phyloP scores from a whole-genome alignment of 257 asterid genomes.

The Echium plantagineum region DNA sequence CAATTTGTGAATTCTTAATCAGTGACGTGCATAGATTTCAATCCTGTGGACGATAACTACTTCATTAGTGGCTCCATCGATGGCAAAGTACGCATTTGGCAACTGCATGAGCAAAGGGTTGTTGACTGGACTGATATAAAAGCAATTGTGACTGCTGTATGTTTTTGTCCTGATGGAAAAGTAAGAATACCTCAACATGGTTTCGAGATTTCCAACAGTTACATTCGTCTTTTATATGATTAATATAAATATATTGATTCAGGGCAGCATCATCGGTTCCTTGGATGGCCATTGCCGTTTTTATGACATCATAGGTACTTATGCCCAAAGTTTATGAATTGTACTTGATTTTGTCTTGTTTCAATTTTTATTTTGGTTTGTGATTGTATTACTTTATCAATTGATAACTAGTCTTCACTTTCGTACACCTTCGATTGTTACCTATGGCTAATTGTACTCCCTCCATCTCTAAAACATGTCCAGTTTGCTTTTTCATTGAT shows the following conservation, averaged over 20 bases:
- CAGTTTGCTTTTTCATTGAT: no score
- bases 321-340: background rate
- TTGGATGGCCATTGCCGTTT: constrained; percentile 72
- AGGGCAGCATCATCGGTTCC: constrained; percentile 88
- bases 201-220: constrained; percentile 1
- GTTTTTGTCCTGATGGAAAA: constrained; percentile 73
- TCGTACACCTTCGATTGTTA: no score
- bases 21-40: constrained; percentile 84
- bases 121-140: constrained; percentile 68
- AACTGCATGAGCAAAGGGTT: constrained; percentile 56
- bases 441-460: no score
- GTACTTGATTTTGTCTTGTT: background rate
- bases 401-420: no score
- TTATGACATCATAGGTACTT: constrained; percentile 52
- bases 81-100: constrained; percentile 81
- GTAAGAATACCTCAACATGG: constrained; percentile 18
- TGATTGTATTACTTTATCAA: no score
- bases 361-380: no score
- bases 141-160: constrained; percentile 73
- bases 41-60: constrained; percentile 59
- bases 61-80: constrained; percentile 85
- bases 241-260: constrained; percentile 4
- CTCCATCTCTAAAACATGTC: no score
- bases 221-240: background rate
- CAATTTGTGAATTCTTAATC: constrained; percentile 21